These are phyloP conservation scores for Betula pendula DNA, from an alignment of 306 rosid species.

Conservation along the genomic window DNA sequence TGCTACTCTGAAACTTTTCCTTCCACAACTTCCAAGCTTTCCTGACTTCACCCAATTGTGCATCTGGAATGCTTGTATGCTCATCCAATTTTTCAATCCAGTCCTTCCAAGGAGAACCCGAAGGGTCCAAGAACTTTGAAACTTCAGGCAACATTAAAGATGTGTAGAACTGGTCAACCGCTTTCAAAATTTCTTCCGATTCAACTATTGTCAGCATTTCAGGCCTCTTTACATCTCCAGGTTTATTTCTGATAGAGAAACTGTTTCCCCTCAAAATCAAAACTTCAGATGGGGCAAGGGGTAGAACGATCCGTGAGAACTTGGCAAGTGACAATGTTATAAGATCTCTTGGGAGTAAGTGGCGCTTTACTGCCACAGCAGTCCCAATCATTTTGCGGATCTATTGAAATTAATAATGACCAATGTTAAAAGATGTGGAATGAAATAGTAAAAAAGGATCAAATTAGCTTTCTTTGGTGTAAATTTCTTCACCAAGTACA, in stretches of 20 bases:
- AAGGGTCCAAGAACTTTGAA: conserved; percentile 65
- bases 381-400: conserved; percentile 92
- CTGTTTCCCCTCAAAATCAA: conserved; percentile 70
- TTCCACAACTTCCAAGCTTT: conserved; percentile 77
- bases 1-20: conserved; percentile 40
- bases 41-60: conserved; percentile 67
- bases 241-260: conserved; percentile 51
- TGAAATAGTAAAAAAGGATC: conserved; percentile 6
- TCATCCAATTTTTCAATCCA: conserved; percentile 84
- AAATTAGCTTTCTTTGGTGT: neutral
- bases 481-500: conserved; percentile 8
- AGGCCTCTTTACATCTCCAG: conserved; percentile 59
- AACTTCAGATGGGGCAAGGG: conserved; percentile 85
- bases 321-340: conserved; percentile 61
- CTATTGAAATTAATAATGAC: conserved; percentile 40
- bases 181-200: conserved; percentile 62
- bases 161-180: conserved; percentile 67
- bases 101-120: conserved; percentile 67
- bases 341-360: conserved; percentile 72
- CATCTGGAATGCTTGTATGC: conserved; percentile 62
- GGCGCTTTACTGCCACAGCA: conserved; percentile 80
- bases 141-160: conserved; percentile 71
- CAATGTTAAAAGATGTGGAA: conserved; percentile 12
- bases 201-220: conserved; percentile 74
- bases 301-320: conserved; percentile 70